phyloP scores from a whole-genome alignment of 2,329 filamentous ascomycete genomes.

The Rhynchosporium graminicola region DNA sequence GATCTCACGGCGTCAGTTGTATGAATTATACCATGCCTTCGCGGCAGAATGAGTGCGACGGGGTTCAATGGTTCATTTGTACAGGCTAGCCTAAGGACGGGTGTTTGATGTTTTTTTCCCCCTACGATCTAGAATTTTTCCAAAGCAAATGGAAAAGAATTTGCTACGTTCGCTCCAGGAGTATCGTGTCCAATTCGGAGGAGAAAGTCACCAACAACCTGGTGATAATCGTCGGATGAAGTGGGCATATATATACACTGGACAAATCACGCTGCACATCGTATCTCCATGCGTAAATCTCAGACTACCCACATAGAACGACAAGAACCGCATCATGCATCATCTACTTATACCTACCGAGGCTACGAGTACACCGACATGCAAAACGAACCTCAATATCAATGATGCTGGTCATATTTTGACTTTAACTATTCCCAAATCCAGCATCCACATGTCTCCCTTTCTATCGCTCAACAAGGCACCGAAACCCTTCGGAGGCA shows the following conservation, averaged over 20 bases:
- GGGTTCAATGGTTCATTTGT: background rate
- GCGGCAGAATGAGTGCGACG: background rate
- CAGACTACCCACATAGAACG: background rate
- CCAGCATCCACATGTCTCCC: background rate
- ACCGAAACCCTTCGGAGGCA: background rate
- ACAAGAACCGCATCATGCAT: no score
- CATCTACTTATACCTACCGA: no score
- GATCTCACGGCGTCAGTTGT: background rate
- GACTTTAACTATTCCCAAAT: background rate
- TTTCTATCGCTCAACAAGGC: background rate
- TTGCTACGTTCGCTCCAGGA: no score
- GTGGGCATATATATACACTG: no score
- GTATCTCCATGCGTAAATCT: background rate
- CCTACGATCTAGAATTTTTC: no score
- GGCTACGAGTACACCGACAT: background rate
- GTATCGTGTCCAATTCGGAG: no score
- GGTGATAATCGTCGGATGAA: no score
- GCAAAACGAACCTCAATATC: background rate
- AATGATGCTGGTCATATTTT: background rate
- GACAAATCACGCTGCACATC: background rate
- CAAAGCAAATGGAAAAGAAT: no score
- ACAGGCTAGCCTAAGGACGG: background rate
- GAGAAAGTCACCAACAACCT: no score
- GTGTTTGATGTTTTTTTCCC: no score
- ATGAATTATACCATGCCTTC: slow-evolving; percentile 1